Conservation (phyloP, 768 basidiomycete genomes). For the Suillus sp. region DNA sequence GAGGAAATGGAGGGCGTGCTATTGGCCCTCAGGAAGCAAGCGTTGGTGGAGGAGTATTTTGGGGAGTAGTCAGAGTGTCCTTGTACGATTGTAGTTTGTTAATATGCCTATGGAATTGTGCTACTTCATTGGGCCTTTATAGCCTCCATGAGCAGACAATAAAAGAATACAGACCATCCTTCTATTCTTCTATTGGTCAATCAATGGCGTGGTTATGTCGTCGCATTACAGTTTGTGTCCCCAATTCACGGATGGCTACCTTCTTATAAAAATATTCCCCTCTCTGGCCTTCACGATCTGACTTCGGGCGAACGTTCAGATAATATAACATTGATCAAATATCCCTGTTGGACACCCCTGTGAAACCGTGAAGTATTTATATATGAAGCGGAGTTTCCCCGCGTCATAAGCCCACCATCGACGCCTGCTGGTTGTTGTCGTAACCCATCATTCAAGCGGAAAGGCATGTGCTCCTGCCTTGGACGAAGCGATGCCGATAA, state of each 20-base stretch:
- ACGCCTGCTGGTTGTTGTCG: background rate
- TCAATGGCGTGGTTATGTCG: background rate
- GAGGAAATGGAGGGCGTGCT: conserved; percentile 81
- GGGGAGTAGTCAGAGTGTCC: conserved; percentile 37
- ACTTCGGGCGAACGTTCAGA: background rate
- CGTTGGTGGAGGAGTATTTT: conserved; percentile 78
- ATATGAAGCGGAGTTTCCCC: background rate
- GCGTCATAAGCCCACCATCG: background rate
- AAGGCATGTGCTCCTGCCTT: background rate
- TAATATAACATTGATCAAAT: background rate
- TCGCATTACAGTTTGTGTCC: conserved; percentile 71
- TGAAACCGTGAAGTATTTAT: background rate
- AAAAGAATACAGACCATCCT: no score
- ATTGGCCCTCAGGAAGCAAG: conserved; percentile 76
- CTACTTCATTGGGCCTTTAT: background rate
- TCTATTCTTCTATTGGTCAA: background rate
- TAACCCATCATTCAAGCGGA: background rate
- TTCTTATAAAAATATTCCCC: conserved; percentile 59
- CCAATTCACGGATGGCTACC: conserved; percentile 77
- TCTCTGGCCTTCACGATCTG: background rate
- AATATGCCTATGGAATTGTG: background rate
- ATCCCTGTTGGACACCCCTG: no score
- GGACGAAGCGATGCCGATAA: background rate
- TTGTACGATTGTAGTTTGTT: background rate
- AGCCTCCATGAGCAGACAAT: background rate